Evolutionary conservation across 2,329 filamentous ascomycete genomes (phyloP), one percentile per base, ranked within the genome.

Genomic region (Chrysosphaeria jannelii): DNA sequence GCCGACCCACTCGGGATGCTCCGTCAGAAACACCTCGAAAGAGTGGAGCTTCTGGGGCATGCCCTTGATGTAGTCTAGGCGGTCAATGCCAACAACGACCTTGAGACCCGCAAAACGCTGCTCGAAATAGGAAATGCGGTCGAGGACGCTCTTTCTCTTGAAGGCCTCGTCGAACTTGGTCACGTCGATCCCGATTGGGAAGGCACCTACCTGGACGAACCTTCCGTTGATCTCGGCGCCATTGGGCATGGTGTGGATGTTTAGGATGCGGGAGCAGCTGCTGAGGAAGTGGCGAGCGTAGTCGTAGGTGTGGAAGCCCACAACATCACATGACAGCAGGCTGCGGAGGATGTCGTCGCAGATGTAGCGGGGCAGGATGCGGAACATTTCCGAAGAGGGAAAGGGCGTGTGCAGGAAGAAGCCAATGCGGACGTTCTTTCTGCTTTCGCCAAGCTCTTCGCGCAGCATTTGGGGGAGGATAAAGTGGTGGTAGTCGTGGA

Each of bases 401-500:
- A 93, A 97, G 1, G 85, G 81, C 0, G 85, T 93, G 44, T 97
- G 85, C 17, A 93, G 51, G 54, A 93, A 97, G 57, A 93, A 93
- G 33, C 81, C 85, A 36, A 97, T 85, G 52, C 89, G 90, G 46
- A 93, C 66, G 34, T 91, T 88, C 48, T 79, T 75, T 48, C 70
- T 76, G 29, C 54, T 58, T 31, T 63, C 45, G 27, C 70, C 72
- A 28, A 91, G 67, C 44, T 88, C 75, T 37, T 89, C 72, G 30
- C 85, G 74, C 28, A 97, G 57, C 78, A 93, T 88, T 39, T 81
- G 65, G 15, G 85, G 85, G 16, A 97, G 58, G 11, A 97, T 65
- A 79, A 93, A 93, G 30, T 93, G 53, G 45, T 97, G 85, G 48
- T 93, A 97, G 45, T 97, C 85, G 43, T 97, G 85, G 5, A 97